phyloP scores from a whole-genome alignment of 2,329 filamentous ascomycete genomes.

The Mariannaea elegans region DNA sequence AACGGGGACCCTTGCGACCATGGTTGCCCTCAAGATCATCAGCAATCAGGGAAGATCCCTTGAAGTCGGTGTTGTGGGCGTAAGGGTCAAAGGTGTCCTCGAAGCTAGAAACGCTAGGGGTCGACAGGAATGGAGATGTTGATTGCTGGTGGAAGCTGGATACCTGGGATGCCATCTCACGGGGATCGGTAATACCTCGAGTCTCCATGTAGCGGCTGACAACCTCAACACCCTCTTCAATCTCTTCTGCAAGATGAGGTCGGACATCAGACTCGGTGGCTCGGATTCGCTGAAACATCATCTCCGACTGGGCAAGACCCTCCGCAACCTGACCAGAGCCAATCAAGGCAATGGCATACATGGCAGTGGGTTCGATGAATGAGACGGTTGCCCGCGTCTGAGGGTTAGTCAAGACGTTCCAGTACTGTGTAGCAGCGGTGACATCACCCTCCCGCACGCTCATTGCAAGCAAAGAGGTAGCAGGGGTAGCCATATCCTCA shows the following conservation, averaged over 20 bases:
- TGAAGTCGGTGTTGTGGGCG: constrained; percentile 88
- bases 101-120: constrained; percentile 66
- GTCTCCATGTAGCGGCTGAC: constrained; percentile 67
- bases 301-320: constrained; percentile 79
- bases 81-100: constrained; percentile 94
- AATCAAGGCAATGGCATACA: constrained; percentile 90
- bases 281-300: constrained; percentile 88
- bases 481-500: constrained; percentile 63
- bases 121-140: constrained; percentile 62
- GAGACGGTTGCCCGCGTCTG: constrained; percentile 67
- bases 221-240: constrained; percentile 86
- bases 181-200: constrained; percentile 64
- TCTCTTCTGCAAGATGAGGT: constrained; percentile 74
- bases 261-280: constrained; percentile 61
- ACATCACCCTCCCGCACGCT: constrained; percentile 86
- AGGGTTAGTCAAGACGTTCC: constrained; percentile 75
- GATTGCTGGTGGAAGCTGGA: constrained; percentile 56
- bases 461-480: constrained; percentile 86
- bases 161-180: constrained; percentile 59
- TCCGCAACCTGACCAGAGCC: constrained; percentile 86
- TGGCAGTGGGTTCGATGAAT: constrained; percentile 87
- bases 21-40: constrained; percentile 86
- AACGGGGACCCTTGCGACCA: constrained; percentile 74
- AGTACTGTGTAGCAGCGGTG: constrained; percentile 79
- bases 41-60: constrained; percentile 89